Percentiles rank a stretch among this genome's conserved stretches.
These are phyloP conservation scores for Steccherinum ochraceum DNA, from an alignment of 768 basidiomycete species.

Conservation along the genomic window DNA sequence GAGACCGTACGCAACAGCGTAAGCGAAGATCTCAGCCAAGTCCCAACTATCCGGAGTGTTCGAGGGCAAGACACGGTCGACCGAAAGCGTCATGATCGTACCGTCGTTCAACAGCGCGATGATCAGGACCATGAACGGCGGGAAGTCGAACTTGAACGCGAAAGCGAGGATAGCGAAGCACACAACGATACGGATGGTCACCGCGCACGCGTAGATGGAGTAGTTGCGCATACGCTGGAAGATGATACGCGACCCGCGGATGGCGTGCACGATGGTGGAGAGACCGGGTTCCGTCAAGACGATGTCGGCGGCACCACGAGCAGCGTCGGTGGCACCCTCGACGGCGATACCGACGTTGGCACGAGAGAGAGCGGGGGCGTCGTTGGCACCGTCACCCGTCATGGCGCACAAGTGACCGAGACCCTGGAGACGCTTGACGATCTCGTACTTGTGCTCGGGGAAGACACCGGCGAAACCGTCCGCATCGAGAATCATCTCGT, in stretches of 20 bases:
- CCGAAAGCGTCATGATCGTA: constrained; percentile 97
- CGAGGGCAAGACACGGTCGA: constrained; percentile 93
- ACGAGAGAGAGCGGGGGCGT: constrained; percentile 94
- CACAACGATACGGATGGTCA: constrained; percentile 98
- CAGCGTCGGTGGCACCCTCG: constrained; percentile 98
- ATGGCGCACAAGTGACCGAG: constrained; percentile 96
- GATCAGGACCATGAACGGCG: constrained; percentile 99
- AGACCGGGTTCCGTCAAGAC: constrained; percentile 98
- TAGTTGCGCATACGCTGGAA: constrained; percentile 99
- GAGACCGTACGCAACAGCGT: constrained; percentile 91
- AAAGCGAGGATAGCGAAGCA: constrained; percentile 96
- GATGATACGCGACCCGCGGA: constrained; percentile 96
- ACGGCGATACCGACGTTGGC: constrained; percentile 99
- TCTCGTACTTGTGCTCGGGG: constrained; percentile 99
- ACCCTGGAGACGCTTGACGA: constrained; percentile 96
- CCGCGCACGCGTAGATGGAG: constrained; percentile 92
- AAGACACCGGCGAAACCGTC: constrained; percentile 99
- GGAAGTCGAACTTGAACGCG: constrained; percentile 97
- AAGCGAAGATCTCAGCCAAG: constrained; percentile 91
- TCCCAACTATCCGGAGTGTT: constrained; percentile 95
- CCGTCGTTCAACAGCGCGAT: constrained; percentile 97
- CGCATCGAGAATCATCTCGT: constrained; percentile 99
- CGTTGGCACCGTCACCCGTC: constrained; percentile 99
- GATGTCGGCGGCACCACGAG: constrained; percentile 97
- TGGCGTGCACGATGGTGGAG: constrained; percentile 98